Evolutionary conservation across 1,284 basidiomycete genomes (phyloP).

Genomic region (Papiliotrema terrestris): DNA sequence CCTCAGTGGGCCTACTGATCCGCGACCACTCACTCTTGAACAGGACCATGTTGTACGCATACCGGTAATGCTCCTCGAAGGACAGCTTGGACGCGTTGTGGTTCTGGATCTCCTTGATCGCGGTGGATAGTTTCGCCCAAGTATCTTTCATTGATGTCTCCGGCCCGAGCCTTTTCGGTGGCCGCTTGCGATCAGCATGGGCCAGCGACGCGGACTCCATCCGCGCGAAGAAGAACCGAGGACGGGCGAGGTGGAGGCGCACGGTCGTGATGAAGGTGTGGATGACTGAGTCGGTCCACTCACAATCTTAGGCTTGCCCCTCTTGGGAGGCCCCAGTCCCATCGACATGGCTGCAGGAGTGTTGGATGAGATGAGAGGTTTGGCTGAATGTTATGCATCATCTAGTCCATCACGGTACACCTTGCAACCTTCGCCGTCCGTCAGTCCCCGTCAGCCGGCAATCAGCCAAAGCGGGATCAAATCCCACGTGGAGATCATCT

Average conservation of each 20-base stretch:
- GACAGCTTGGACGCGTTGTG: constrained; percentile 90
- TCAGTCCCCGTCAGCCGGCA: too few relatives aligned
- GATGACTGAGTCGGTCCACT: constrained; percentile 8
- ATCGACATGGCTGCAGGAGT: constrained; percentile 25
- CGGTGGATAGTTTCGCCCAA: constrained; percentile 51
- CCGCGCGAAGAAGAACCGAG: too few relatives aligned
- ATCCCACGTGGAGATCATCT: too few relatives aligned
- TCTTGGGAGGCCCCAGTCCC: constrained; percentile 34
- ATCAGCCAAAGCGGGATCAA: too few relatives aligned
- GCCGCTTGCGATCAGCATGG: neutral
- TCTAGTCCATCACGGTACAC: too few relatives aligned
- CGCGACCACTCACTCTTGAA: constrained; percentile 57
- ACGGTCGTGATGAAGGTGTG: neutral
- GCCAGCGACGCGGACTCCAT: too few relatives aligned
- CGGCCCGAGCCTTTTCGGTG: constrained; percentile 29
- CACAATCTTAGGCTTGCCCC: constrained; percentile 46
- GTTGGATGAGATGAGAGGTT: neutral
- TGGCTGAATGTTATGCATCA: too few relatives aligned
- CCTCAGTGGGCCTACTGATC: neutral
- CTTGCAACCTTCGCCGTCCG: too few relatives aligned
- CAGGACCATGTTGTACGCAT: constrained; percentile 90
- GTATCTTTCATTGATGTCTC: constrained; percentile 47
- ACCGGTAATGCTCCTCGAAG: constrained; percentile 95
- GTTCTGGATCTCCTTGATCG: constrained; percentile 92
- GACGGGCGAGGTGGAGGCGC: neutral